Evolutionary conservation across 2,329 filamentous ascomycete species (phyloP), one percentile per base, ranked within the genome.

Genomic region (Aspergillus transmontanensis): DNA sequence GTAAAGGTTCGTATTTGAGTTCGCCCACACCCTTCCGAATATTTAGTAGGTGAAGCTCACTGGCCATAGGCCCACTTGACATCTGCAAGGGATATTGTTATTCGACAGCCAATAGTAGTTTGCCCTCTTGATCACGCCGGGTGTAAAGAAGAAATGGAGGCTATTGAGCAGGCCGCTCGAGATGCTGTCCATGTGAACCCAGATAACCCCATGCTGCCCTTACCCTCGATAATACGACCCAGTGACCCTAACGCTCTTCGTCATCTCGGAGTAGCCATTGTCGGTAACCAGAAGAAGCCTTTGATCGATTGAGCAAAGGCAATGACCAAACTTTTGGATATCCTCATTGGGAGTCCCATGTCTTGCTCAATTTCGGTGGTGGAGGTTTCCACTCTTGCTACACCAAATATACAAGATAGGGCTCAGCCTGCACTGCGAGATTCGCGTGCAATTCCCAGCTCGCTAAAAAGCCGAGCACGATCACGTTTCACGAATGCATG

Each of bases 141-240:
- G 19, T 99, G 95, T 81, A 97, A 96, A 78, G 94, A 97, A 75
- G 95, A 98, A 80, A 97, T 99, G 93, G 94, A 97, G 72, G 94
- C 94, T 43, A 98, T 99, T 67, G 94, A 97, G 75, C 93, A 97
- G 79, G 92, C 95, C 0, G 95, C 95, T 50, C 94, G 94, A 78
- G 94, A 98, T 71, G 94, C 95, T 2, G 90, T 92, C 19, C 88
- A 91, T 65, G 90, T 98, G 64, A 93, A 94, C 69, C 90, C 90
- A 0, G 92, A 96, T 65, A 95, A 95, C 71, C 95, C 94, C 0
- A 94, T 96, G 89, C 80, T 97, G n/a, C 94, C 95, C 0, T 90
- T 94, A 1, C 89, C 90, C 66, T 89, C 87, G 9, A 95, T 99
- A 66, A 87, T 98, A 62, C 84, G 91, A 57, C 89, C 92, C 6